Evolutionary conservation across 805 yeast genomes (phyloP).

Genomic region (Wickerhamomyces mucosus): DNA sequence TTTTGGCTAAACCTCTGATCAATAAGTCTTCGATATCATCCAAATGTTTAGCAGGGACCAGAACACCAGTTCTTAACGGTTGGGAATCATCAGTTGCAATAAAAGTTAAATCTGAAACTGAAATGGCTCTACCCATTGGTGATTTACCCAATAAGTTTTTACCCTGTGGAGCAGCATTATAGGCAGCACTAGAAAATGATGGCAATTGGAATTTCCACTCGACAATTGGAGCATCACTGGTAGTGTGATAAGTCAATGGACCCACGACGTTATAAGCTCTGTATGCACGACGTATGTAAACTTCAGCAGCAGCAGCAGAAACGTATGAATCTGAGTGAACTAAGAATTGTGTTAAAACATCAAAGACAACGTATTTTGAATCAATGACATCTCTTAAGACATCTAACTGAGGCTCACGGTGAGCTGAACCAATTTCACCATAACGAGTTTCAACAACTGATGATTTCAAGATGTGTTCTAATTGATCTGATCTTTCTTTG

Average conservation of each 20-base stretch:
- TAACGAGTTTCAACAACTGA: slow-evolving; percentile 84
- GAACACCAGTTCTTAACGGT: slow-evolving; percentile 75
- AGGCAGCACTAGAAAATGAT: slow-evolving; percentile 58
- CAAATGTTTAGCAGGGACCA: slow-evolving; percentile 70
- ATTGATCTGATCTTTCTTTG: slow-evolving; percentile 92
- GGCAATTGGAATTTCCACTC: slow-evolving; percentile 89
- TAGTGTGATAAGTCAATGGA: slow-evolving; percentile 54
- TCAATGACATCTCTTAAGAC: slow-evolving; percentile 88
- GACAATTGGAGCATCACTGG: slow-evolving; percentile 53
- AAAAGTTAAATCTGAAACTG: slow-evolving; percentile 86
- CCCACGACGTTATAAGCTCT: slow-evolving; percentile 89
- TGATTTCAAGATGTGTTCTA: slow-evolving; percentile 89
- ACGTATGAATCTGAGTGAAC: slow-evolving; percentile 78
- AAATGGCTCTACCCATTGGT: slow-evolving; percentile 72
- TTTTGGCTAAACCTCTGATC: slow-evolving; percentile 60
- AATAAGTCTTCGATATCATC: slow-evolving; percentile 87
- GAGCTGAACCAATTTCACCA: slow-evolving; percentile 72
- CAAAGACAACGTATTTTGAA: slow-evolving; percentile 92
- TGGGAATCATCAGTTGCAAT: slow-evolving; percentile 61
- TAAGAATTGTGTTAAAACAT: slow-evolving; percentile 88
- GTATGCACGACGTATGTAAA: slow-evolving; percentile 92
- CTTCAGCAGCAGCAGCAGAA: slow-evolving; percentile 93
- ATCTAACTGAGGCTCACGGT: slow-evolving; percentile 73
- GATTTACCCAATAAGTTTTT: slow-evolving; percentile 31
- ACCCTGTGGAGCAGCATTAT: slow-evolving; percentile 54